phyloP scores from a whole-genome alignment of 805 yeast species.

The Pichia exigua region DNA sequence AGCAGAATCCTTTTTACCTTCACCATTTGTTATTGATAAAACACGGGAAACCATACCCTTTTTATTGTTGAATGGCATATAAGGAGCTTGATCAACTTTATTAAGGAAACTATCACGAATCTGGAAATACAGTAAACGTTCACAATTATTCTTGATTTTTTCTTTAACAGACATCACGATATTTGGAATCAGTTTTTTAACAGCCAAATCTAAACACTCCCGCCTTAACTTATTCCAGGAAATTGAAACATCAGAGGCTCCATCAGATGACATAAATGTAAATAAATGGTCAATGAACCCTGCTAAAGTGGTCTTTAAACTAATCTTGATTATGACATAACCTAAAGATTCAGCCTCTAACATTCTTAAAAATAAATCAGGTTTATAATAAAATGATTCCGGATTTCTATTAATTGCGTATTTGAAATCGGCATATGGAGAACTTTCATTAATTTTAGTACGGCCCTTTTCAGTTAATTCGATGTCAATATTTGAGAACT shows the following conservation, averaged over 20 bases:
- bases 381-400: constrained; percentile 62
- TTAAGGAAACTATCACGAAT: constrained; percentile 63
- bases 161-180: constrained; percentile 76
- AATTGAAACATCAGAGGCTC: constrained; percentile 63
- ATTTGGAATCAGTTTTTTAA: constrained; percentile 57
- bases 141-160: constrained; percentile 68
- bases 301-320: constrained; percentile 37
- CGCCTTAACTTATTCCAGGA: constrained; percentile 80
- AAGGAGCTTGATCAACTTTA: constrained; percentile 90
- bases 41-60: constrained; percentile 82
- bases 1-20: constrained; percentile 80
- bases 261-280: constrained; percentile 62
- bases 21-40: constrained; percentile 76
- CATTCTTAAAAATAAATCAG: constrained; percentile 84
- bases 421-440: constrained; percentile 83
- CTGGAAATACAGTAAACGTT: constrained; percentile 56
- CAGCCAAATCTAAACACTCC: constrained; percentile 55
- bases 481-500: constrained; percentile 62
- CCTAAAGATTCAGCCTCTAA: constrained; percentile 83
- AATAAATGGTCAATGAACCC: constrained; percentile 42
- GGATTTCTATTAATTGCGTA: constrained; percentile 80
- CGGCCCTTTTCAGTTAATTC: constrained; percentile 78
- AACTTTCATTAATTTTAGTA: constrained; percentile 66
- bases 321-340: constrained; percentile 57
- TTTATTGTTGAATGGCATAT: constrained; percentile 67